Percentiles rank a stretch among this genome's conserved stretches.
These are phyloP conservation scores for Candida mesenterica DNA, from an alignment of 1,139 yeast genomes.

Conservation along the genomic window DNA sequence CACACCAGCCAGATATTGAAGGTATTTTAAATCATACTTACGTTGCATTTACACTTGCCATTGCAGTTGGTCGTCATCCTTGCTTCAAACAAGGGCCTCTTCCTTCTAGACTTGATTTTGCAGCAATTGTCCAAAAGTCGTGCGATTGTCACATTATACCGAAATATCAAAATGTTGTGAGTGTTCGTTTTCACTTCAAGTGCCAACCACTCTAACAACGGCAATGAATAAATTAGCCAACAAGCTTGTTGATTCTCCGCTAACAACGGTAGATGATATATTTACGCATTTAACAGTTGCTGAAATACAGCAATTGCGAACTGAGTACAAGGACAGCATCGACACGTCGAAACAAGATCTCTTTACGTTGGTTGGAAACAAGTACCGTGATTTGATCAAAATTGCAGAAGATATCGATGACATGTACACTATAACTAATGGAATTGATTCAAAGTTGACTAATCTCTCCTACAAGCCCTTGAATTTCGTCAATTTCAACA, in stretches of 20 bases:
- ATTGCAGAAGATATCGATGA: conserved; percentile 67
- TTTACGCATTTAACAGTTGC: conserved; percentile 33
- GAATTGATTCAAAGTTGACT: conserved; percentile 28
- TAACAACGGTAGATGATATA: conserved; percentile 33
- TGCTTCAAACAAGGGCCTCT: no score
- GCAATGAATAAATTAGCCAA: conserved; percentile 4
- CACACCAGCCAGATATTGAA: no score
- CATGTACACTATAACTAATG: conserved; percentile 44
- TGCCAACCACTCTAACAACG: not conserved
- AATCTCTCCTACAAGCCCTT: conserved; percentile 34
- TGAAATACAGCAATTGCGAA: conserved; percentile 34
- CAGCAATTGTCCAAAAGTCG: no score
- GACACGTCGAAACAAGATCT: conserved; percentile 36
- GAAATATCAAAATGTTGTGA: no score
- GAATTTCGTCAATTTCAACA: conserved; percentile 27
- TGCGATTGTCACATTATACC: no score
- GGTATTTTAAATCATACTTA: no score
- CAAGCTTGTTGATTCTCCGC: conserved; percentile 8
- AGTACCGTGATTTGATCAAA: conserved; percentile 63
- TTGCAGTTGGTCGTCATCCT: no score
- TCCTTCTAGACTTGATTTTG: no score
- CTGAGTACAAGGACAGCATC: conserved; percentile 27
- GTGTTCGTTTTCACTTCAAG: no score
- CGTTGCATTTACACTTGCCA: no score
- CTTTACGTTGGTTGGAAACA: conserved; percentile 58